Conservation (phyloP, 2,329 filamentous ascomycete species). For the Lachnellula occidentalis region DNA sequence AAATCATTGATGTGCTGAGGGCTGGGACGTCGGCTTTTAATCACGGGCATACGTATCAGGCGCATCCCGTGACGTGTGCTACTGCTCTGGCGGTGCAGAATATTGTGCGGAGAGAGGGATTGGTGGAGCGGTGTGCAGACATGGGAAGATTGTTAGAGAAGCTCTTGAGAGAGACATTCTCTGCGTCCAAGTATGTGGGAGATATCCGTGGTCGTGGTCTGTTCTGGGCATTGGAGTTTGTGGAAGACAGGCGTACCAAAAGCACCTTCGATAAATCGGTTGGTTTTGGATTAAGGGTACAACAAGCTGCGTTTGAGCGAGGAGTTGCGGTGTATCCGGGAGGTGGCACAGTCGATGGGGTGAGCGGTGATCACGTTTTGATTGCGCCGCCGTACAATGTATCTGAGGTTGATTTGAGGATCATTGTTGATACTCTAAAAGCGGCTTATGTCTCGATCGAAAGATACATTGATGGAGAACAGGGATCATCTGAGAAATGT, state of each 20-base stretch:
- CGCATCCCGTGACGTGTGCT: conserved; percentile 50
- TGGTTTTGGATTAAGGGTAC: conserved; percentile 40
- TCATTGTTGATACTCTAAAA: too few species aligned
- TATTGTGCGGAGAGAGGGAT: conserved; percentile 48
- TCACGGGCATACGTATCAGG: conserved; percentile 46
- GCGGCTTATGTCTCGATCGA: too few species aligned
- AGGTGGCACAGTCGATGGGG: conserved; percentile 47
- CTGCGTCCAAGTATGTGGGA: conserved; percentile 43
- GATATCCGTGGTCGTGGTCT: conserved; percentile 53
- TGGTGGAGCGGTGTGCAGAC: conserved; percentile 49
- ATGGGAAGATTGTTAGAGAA: conserved; percentile 45
- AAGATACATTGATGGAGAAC: too few species aligned
- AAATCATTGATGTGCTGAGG: conserved; percentile 38
- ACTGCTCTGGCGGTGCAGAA: conserved; percentile 55
- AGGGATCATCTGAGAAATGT: too few species aligned
- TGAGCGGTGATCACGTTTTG: conserved; percentile 53
- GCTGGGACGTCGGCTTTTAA: conserved; percentile 6
- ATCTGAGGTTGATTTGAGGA: conserved; percentile 20
- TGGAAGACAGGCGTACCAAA: conserved; percentile 41
- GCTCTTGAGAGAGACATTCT: conserved; percentile 37
- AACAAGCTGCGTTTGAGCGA: conserved; percentile 35
- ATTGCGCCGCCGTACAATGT: conserved; percentile 55
- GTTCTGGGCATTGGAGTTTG: conserved; percentile 50
- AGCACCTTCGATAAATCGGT: conserved; percentile 35
- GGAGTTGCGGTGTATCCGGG: conserved; percentile 48